Evolutionary conservation across 352 stramenopile species (phyloP).

Genomic region (Aphanomyces cochlioides): DNA sequence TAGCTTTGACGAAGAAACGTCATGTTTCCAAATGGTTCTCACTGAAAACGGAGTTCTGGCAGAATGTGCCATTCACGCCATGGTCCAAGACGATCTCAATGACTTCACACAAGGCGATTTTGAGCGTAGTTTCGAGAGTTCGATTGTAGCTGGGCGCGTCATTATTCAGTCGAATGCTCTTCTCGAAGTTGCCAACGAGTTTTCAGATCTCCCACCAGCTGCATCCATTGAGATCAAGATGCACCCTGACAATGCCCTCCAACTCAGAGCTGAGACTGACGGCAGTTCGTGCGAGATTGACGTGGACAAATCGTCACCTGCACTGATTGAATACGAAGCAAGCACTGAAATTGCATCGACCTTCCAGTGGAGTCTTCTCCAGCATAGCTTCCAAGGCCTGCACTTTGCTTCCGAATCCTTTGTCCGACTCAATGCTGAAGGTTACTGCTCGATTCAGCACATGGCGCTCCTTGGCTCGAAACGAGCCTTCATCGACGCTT

Average conservation of each 20-base stretch:
- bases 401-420: conserved; percentile 75
- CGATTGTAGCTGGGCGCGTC: conserved; percentile 62
- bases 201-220: conserved; percentile 80
- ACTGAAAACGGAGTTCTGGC: conserved; percentile 74
- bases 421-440: conserved; percentile 72
- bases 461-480: conserved; percentile 69
- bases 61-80: conserved; percentile 76
- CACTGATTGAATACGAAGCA: conserved; percentile 72
- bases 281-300: conserved; percentile 76
- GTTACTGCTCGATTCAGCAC: conserved; percentile 79
- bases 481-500: conserved; percentile 73
- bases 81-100: conserved; percentile 65
- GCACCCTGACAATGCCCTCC: conserved; percentile 30
- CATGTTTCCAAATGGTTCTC: conserved; percentile 24
- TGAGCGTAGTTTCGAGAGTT: conserved; percentile 72
- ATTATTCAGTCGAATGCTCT: conserved; percentile 82
- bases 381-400: conserved; percentile 77
- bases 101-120: conserved; percentile 71
- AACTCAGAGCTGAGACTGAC: not conserved
- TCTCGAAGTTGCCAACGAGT: conserved; percentile 73
- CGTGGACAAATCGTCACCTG: conserved; percentile 59
- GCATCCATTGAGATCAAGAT: conserved; percentile 74
- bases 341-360: conserved; percentile 43
- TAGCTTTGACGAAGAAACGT: conserved; percentile 54
- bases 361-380: conserved; percentile 78